Conservation (phyloP, 257 asterid species). For the Handroanthus guayacan region DNA sequence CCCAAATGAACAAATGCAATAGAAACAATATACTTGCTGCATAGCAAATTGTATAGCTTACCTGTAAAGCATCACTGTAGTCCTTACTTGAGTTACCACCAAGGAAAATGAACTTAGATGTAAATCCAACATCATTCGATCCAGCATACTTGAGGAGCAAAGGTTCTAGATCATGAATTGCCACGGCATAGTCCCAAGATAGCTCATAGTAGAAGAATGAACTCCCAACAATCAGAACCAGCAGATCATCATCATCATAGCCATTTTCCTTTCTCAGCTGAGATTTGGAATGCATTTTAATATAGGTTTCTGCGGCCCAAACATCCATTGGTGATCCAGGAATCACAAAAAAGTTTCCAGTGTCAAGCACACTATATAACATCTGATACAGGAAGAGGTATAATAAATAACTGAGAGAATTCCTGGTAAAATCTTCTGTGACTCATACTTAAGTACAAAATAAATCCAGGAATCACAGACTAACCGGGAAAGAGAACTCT, state of each 20-base stretch:
- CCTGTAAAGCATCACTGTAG: constrained; percentile 84
- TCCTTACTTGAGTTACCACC: constrained; percentile 84
- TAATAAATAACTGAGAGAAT: constrained; percentile 44
- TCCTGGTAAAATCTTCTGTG: constrained; percentile 21
- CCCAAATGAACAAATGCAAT: constrained; percentile 14
- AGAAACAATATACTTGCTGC: constrained; percentile 4
- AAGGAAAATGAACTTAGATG: constrained; percentile 75
- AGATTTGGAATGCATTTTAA: constrained; percentile 76
- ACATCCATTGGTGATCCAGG: constrained; percentile 94
- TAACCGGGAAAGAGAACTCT: constrained; percentile 87
- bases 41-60: constrained; percentile 35
- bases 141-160: constrained; percentile 78
- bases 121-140: constrained; percentile 51
- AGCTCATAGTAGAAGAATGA: constrained; percentile 78
- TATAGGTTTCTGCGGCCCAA: constrained; percentile 94
- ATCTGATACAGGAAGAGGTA: constrained; percentile 73
- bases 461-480: constrained; percentile 32
- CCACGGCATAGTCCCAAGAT: constrained; percentile 82
- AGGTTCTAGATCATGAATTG: constrained; percentile 81
- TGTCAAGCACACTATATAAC: constrained; percentile 89
- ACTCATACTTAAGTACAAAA: constrained; percentile 26
- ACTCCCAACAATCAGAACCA: constrained; percentile 91
- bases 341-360: constrained; percentile 98
- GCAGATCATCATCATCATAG: constrained; percentile 66
- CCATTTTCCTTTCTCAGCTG: constrained; percentile 78